Conservation (phyloP, 139 green algal genomes). For the Chlamydomonas schloesseri region DNA sequence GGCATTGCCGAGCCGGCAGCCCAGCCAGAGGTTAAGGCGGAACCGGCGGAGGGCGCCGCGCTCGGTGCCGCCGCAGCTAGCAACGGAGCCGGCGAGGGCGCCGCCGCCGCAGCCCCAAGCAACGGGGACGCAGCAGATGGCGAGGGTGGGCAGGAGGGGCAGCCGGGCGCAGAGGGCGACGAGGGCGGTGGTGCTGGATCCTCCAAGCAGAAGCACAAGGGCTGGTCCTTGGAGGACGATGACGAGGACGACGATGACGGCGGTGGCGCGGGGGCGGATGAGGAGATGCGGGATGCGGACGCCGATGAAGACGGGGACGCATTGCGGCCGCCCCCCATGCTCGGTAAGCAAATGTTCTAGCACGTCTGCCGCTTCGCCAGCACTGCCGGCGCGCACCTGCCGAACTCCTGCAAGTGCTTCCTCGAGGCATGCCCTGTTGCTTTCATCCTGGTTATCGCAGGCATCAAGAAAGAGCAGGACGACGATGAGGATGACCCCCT, state of each 20-base stretch:
- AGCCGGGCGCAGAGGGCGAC: neutral
- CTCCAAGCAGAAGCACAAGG: constrained; percentile 44
- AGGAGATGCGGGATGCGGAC: constrained; percentile 12
- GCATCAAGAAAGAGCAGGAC: constrained; percentile 21
- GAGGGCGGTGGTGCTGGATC: constrained; percentile 7
- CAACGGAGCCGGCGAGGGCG: neutral
- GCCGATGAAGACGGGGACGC: neutral
- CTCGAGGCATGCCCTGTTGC: neutral
- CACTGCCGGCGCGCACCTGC: neutral
- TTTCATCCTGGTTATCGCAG: neutral
- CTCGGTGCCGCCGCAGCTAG: neutral
- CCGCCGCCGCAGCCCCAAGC: neutral
- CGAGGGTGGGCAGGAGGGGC: neutral
- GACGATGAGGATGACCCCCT: constrained; percentile 26
- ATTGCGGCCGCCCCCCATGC: neutral
- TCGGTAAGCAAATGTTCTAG: too few species aligned
- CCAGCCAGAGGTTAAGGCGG: constrained; percentile 25
- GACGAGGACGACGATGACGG: constrained; percentile 67
- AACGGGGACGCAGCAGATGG: neutral
- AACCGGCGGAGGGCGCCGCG: neutral
- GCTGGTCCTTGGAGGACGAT: constrained; percentile 79
- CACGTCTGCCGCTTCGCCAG: neutral
- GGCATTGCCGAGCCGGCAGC: neutral
- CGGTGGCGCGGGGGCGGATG: neutral
- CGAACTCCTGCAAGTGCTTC: neutral